These are phyloP conservation scores for Diaporthe sp. DNA, from an alignment of 2,329 filamentous ascomycete species.

Conservation along the genomic window DNA sequence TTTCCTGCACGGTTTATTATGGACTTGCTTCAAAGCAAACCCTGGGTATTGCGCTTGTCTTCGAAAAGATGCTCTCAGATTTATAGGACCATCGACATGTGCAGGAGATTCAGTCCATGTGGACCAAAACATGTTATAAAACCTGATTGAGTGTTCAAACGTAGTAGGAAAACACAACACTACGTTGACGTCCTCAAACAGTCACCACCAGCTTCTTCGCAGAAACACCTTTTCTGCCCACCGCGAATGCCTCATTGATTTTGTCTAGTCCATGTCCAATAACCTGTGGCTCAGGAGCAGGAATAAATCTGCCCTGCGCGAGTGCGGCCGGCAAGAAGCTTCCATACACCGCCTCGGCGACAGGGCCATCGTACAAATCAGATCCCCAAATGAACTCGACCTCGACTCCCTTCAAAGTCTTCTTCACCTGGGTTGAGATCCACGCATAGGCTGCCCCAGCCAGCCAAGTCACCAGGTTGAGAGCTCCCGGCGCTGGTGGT, in stretches of 20 bases:
- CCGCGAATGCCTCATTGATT: slow-evolving; percentile 47
- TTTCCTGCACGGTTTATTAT: no score
- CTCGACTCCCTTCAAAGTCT: neutral
- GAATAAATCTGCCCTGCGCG: slow-evolving; percentile 42
- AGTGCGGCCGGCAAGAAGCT: slow-evolving; percentile 46
- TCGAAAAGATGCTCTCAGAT: neutral
- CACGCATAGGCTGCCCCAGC: neutral
- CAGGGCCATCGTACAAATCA: slow-evolving; percentile 39
- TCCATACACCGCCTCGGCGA: slow-evolving; percentile 43
- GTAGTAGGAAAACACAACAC: neutral
- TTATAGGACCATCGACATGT: neutral
- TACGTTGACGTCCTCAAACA: neutral
- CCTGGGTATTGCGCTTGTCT: neutral
- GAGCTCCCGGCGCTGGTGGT: neutral
- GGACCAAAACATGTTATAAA: neutral
- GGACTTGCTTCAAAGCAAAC: no score
- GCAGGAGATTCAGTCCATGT: neutral
- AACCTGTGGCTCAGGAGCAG: slow-evolving; percentile 44
- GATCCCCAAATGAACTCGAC: slow-evolving; percentile 43
- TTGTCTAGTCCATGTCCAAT: slow-evolving; percentile 46
- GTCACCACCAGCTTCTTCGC: slow-evolving; percentile 53
- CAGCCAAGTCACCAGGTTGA: slow-evolving; percentile 9
- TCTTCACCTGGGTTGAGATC: slow-evolving; percentile 17
- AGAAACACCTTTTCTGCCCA: slow-evolving; percentile 49
- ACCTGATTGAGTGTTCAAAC: neutral